These are phyloP conservation scores for Phaeosphaeriaceae sp. DNA, from an alignment of 2,329 filamentous ascomycete species.

Conservation along the genomic window DNA sequence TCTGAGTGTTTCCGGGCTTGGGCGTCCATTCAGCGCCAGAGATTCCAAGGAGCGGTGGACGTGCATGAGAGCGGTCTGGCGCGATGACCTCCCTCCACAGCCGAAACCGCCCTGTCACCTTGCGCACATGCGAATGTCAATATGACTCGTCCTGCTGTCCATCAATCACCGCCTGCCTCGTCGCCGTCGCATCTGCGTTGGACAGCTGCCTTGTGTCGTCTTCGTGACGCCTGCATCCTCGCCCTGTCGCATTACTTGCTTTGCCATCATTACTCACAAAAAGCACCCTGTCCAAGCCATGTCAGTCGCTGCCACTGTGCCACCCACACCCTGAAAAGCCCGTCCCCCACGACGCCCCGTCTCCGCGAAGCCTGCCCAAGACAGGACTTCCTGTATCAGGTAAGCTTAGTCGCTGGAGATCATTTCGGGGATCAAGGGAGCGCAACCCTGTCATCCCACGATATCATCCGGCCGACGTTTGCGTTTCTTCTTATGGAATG, in stretches of 20 bases:
- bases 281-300: background rate
- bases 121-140: slow-evolving; percentile 19
- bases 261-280: slow-evolving; percentile 4
- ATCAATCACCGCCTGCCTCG: slow-evolving; percentile 18
- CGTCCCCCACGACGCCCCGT: slow-evolving; percentile 16
- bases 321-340: slow-evolving; percentile 15
- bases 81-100: background rate
- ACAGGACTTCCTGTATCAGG: slow-evolving; percentile 24
- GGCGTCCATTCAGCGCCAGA: slow-evolving; percentile 18
- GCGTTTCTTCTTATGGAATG: slow-evolving; percentile 22
- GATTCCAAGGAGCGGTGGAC: slow-evolving; percentile 9
- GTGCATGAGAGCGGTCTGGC: slow-evolving; percentile 10
- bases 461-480: slow-evolving; percentile 27
- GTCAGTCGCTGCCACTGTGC: slow-evolving; percentile 17
- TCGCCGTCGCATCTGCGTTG: background rate
- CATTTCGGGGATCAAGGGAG: slow-evolving; percentile 33
- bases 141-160: slow-evolving; percentile 37
- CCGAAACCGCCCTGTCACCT: slow-evolving; percentile 21
- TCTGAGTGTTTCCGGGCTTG: slow-evolving; percentile 7
- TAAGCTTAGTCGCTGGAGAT: slow-evolving; percentile 33
- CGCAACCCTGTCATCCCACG: slow-evolving; percentile 16
- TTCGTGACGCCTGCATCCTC: slow-evolving; percentile 13
- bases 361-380: slow-evolving; percentile 22
- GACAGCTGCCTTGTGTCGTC: background rate
- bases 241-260: slow-evolving; percentile 3